phyloP scores from a whole-genome alignment of 139 green algal genomes.

The Penium margaritaceum region DNA sequence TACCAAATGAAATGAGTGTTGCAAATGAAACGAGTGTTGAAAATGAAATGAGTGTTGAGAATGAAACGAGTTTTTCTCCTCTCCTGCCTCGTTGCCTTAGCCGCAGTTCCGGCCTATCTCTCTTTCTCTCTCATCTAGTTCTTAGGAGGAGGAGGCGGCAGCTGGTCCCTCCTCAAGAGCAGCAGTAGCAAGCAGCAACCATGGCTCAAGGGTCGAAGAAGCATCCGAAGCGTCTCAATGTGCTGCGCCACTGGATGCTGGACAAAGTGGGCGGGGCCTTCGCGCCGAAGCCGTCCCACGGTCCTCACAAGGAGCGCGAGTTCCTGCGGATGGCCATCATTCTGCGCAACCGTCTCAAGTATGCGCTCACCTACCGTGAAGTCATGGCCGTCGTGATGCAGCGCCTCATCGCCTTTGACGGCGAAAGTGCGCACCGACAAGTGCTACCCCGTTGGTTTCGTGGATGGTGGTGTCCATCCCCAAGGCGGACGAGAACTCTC shows the following conservation, averaged over 20 bases:
- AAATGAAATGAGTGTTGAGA: no score
- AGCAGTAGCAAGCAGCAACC: no score
- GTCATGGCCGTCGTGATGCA: slow-evolving; percentile 93
- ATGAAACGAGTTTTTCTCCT: no score
- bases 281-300: slow-evolving; percentile 87
- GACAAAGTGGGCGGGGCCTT: slow-evolving; percentile 98
- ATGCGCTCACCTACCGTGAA: slow-evolving; percentile 92
- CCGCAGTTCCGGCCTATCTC: no score
- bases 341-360: slow-evolving; percentile 98
- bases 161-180: no score
- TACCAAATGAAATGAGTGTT: no score
- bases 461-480: slow-evolving; percentile 86
- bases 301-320: slow-evolving; percentile 92
- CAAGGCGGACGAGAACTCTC: slow-evolving; percentile 83
- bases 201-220: slow-evolving; percentile 76
- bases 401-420: slow-evolving; percentile 89
- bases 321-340: slow-evolving; percentile 93
- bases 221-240: slow-evolving; percentile 96
- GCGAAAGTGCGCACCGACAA: slow-evolving; percentile 90
- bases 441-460: slow-evolving; percentile 94
- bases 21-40: no score
- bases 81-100: no score
- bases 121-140: no score
- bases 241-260: slow-evolving; percentile 96
- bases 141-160: no score